A percentile compares a stretch with the other conserved stretches of the same genome.
These are phyloP conservation scores for Physcomitrellopsis africana DNA, from an alignment of 225 moss, liverwort and hornwort genomes.

Conservation along the genomic window DNA sequence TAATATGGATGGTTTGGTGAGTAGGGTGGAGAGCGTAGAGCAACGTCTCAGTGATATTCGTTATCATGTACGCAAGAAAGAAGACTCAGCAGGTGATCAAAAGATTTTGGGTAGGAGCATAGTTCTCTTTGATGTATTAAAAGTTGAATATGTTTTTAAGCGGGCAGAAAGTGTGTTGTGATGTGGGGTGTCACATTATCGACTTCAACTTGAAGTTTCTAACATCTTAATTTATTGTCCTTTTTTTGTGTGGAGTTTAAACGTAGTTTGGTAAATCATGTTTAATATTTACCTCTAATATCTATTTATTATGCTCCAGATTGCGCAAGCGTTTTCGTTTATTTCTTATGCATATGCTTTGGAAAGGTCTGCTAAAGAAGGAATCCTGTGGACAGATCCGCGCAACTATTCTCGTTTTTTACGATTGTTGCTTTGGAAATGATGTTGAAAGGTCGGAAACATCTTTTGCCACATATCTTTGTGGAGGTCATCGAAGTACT, in stretches of 20 bases:
- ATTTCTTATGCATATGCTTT: not conserved
- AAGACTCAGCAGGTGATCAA: not conserved
- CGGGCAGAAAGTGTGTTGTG: too few relatives aligned
- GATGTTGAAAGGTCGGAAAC: slow-evolving; percentile 1
- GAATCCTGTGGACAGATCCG: not conserved
- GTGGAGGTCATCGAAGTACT: not conserved
- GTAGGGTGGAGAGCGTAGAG: not conserved
- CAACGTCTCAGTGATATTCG: not conserved
- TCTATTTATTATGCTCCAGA: not conserved
- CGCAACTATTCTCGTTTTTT: slow-evolving; percentile 7
- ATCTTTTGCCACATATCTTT: not conserved
- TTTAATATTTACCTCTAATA: not conserved
- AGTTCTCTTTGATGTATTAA: not conserved
- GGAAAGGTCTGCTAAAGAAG: not conserved
- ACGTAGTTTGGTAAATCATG: not conserved
- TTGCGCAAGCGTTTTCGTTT: not conserved
- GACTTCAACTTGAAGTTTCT: too few relatives aligned
- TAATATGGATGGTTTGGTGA: not conserved
- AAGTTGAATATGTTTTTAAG: slow-evolving; percentile 15
- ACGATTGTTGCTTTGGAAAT: not conserved
- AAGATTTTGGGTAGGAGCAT: not conserved
- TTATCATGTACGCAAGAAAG: not conserved
- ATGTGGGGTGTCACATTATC: too few relatives aligned
- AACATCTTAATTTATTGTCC: too few relatives aligned
- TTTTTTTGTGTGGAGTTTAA: too few relatives aligned